Evolutionary conservation across 208 protist species (phyloP), one percentile per base, ranked within the genome.

Genomic region (Leishmania guyanensis): DNA sequence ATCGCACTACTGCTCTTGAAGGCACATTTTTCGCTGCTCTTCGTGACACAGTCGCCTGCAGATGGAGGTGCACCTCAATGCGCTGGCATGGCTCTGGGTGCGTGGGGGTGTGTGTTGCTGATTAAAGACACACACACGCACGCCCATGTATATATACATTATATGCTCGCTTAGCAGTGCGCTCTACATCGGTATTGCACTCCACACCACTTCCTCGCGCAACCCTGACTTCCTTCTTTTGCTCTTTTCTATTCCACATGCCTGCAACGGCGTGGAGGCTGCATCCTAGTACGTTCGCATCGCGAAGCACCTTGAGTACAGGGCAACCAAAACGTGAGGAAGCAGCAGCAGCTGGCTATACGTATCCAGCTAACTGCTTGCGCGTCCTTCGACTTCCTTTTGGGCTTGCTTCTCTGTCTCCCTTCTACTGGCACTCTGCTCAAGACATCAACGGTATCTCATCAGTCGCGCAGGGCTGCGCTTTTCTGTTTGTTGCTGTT

Each of bases 81-180:
- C 69, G 17, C 46, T 26, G 69, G 12, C 48, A 17, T 56, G 14
- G 14, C 46, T 29, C 50, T 22, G 48, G 26, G 26, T 3, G 71
- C 51, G 51, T 36, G 26, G 3, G 26, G 1, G 10, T 14, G 16
- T 60, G 22, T 43, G 26, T 17, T 17, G 60, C 60, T 10, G 26
- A 65, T n/a, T 16, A 80, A 20, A 79, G 14, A 43, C 16, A 48
- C 53, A 80, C 43, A 75, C 58, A 80, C 81, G 58, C 68, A 71
- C 51, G 62, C 58, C 8, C 60, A 78, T 29, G 69, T 14, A 70
- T 12, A 76, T 12, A 60, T 39, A 22, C 26, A 26, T 53, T 60
- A 17, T 80, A 10, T 46, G 54, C 51, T 29, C 29, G 62, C 62
- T 5, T 14, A 39, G 62, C 9, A 39, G 12, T 29, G 62, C 29